Evolutionary conservation across 768 basidiomycete species (phyloP), one percentile per base, ranked within the genome.

Genomic region (Lentinus tigrinus): DNA sequence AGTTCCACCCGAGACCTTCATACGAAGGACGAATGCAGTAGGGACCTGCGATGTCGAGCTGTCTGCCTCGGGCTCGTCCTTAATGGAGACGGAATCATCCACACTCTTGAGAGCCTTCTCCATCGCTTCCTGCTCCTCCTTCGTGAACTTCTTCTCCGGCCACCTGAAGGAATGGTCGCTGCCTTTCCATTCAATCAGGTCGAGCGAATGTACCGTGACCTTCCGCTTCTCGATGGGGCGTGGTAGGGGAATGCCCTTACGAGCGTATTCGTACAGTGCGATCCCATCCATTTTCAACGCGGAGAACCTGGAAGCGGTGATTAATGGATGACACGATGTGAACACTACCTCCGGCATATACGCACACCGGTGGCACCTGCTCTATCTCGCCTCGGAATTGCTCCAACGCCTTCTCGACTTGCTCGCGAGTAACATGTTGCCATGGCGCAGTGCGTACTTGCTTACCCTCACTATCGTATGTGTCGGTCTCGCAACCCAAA

Each of bases 221-320:
- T 83, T 80, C 11, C 97, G 88, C 48, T 88, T 72, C 66, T 95
- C 93, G 59, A 99, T 95, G n/a, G 96, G 91, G 9, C 95, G 86
- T 31, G 97, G 97, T 16, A 99, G 82, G 0, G 95, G 93, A 42
- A 88, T 91, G 8, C 91, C 91, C 67, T 88, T 81, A 2, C 97
- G 85, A 19, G 97, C 97, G 69, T 98, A 99, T 65, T 98, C 95
- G 70, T 98, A 93, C 36, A 98, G 72, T 0, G 93, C 93, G 71
- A 83, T 92, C 1, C 97, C 97, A 63, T 98, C 95, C 95, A 98
- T 98, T 73, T 98, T 98, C 36, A 98, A 79, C 2, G 97, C 97
- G 10, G 97, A 98, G 74, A 95, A 99, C 69, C 96, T 98, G 69
- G 27, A 48, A 40, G 8, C 39, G 3, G 11, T 31, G 7, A 56